phyloP scores from a whole-genome alignment of 164 flowering plant genomes.

The Warburgia ugandensis region DNA sequence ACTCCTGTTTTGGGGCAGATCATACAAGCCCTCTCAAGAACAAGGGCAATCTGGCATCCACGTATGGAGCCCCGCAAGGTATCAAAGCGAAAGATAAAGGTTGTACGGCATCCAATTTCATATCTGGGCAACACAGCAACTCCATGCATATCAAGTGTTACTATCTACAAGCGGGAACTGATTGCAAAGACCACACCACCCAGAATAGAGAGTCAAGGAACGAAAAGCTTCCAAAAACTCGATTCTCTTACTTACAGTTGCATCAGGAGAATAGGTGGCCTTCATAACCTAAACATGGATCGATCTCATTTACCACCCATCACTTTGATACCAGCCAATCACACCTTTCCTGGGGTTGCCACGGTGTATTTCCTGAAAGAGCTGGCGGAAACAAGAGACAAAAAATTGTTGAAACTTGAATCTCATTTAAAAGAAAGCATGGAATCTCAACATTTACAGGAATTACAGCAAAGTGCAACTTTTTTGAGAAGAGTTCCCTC shows the following conservation, averaged over 20 bases:
- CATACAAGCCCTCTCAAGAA: neutral
- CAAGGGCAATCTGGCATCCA: neutral
- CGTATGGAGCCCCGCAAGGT: neutral
- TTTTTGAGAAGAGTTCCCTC: neutral
- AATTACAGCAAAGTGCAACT: conserved; percentile 3
- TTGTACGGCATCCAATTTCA: too few relatives aligned
- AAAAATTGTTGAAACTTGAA: neutral
- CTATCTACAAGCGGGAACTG: conserved; percentile 1
- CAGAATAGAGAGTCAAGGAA: neutral
- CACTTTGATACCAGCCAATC: neutral
- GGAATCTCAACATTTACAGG: conserved; percentile 10
- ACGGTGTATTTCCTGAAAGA: neutral
- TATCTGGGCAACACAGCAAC: neutral
- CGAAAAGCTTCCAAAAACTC: conserved; percentile 1
- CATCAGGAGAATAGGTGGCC: too few relatives aligned
- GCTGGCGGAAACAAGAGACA: conserved; percentile 2
- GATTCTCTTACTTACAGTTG: conserved; percentile 1
- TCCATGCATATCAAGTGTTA: neutral
- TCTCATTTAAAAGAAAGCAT: neutral
- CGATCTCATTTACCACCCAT: conserved; percentile 4
- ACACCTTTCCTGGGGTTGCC: neutral
- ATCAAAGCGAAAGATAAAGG: too few relatives aligned
- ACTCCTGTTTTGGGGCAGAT: neutral
- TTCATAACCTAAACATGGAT: too few relatives aligned
- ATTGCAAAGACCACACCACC: too few relatives aligned